These are phyloP conservation scores for Albatrellus sp. DNA, from an alignment of 1,284 basidiomycete genomes.

Conservation along the genomic window DNA sequence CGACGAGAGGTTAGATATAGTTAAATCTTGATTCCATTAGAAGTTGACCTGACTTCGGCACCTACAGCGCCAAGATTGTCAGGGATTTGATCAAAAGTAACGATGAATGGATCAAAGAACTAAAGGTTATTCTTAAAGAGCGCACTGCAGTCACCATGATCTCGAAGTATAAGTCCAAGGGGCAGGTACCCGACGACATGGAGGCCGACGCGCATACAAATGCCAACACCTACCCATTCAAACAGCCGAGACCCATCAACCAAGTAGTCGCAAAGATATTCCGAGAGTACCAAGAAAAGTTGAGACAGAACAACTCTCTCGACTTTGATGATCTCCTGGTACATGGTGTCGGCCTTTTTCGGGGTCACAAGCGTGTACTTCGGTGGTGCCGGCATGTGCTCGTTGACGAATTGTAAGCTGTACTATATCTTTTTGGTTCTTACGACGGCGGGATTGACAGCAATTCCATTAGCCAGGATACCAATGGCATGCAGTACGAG, in stretches of 20 bases:
- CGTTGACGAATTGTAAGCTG: slow-evolving; percentile 79
- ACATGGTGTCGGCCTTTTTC: slow-evolving; percentile 67
- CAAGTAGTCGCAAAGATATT: slow-evolving; percentile 45
- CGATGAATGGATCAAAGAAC: slow-evolving; percentile 32
- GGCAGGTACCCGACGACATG: slow-evolving; percentile 40
- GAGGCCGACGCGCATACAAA: slow-evolving; percentile 10
- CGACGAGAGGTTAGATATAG: slow-evolving; percentile 57
- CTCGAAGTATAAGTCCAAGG: slow-evolving; percentile 74
- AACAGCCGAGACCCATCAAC: slow-evolving; percentile 17
- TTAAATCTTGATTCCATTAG: slow-evolving; percentile 3
- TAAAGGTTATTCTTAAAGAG: slow-evolving; percentile 49
- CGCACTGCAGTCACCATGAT: slow-evolving; percentile 51
- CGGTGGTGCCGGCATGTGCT: slow-evolving; percentile 67
- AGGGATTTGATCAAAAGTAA: slow-evolving; percentile 46
- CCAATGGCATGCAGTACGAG: slow-evolving; percentile 78
- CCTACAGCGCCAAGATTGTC: slow-evolving; percentile 52
- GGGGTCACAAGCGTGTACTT: slow-evolving; percentile 37
- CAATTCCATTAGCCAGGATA: slow-evolving; percentile 57
- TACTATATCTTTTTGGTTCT: not conserved
- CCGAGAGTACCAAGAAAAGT: slow-evolving; percentile 53
- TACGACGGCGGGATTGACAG: slow-evolving; percentile 2
- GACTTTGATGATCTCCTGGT: slow-evolving; percentile 88
- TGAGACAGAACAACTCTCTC: slow-evolving; percentile 58
- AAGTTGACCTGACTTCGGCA: slow-evolving; percentile 4
- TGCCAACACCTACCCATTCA: not conserved